A percentile compares a stretch with the other conserved stretches of the same genome.
Conservation (phyloP, 2,329 filamentous ascomycete species). For the Dryadomyces quercus-mongolicae region DNA sequence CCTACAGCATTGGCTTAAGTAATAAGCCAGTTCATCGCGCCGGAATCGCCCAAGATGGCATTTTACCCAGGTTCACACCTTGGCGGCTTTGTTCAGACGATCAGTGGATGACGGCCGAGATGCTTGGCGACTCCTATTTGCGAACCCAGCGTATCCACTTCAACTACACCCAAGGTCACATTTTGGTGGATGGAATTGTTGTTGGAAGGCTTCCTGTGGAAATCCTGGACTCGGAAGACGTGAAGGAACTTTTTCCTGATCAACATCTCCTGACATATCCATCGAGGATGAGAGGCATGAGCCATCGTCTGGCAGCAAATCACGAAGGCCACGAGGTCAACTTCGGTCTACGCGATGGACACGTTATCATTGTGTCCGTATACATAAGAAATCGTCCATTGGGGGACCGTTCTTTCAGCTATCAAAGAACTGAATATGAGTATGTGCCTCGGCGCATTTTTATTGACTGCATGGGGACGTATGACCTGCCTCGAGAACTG, state of each 20-base stretch:
- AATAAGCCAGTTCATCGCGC: too few relatives aligned
- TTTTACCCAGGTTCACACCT: not conserved
- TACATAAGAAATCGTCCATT: too few relatives aligned
- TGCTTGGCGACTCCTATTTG: not conserved
- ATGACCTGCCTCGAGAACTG: conserved; percentile 39
- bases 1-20: not conserved
- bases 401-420: too few relatives aligned
- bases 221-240: conserved; percentile 27
- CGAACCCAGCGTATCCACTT: conserved; percentile 18
- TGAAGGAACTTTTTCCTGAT: conserved; percentile 41
- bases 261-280: conserved; percentile 38
- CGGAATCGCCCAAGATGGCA: too few relatives aligned
- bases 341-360: conserved; percentile 32
- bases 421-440: not conserved
- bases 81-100: not conserved
- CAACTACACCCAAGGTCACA: conserved; percentile 21
- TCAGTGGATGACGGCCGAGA: conserved; percentile 2
- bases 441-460: conserved; percentile 8
- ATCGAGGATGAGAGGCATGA: conserved; percentile 40
- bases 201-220: conserved; percentile 36
- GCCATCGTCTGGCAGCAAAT: conserved; percentile 26
- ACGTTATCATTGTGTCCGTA: conserved; percentile 26
- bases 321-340: conserved; percentile 34
- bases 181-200: conserved; percentile 24
- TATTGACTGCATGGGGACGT: conserved; percentile 19